These are phyloP conservation scores for Patellifolia procumbens DNA, from an alignment of 179 eudicot genomes.

Conservation along the genomic window DNA sequence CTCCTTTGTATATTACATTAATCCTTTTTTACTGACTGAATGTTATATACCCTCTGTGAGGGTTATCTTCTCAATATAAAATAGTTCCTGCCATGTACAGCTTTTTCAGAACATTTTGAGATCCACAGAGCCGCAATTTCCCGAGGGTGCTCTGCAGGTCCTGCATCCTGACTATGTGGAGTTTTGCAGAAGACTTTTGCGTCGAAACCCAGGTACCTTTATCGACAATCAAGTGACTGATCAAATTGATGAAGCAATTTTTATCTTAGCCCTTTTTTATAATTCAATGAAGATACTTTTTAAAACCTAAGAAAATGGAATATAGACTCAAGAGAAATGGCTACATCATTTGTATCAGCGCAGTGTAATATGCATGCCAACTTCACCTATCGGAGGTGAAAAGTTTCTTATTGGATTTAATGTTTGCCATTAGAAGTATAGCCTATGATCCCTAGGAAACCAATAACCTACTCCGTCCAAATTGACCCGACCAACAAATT, in stretches of 20 bases:
- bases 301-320: too few species aligned
- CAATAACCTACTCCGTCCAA: too few species aligned
- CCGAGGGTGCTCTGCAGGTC: conserved; percentile 43
- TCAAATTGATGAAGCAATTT: conserved; percentile 11
- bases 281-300: not conserved
- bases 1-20: not conserved
- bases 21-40: not conserved
- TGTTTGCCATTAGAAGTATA: not conserved
- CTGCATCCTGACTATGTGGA: conserved; percentile 50
- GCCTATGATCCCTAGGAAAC: too few species aligned
- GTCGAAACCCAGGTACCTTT: conserved; percentile 48
- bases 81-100: conserved; percentile 24
- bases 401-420: not conserved
- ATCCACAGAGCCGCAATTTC: conserved; percentile 44
- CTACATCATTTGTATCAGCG: not conserved
- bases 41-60: not conserved
- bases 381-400: not conserved
- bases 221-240: not conserved
- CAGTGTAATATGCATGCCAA: not conserved
- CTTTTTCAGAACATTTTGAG: conserved; percentile 52
- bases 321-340: not conserved
- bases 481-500: too few species aligned
- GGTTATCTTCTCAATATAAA: not conserved
- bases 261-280: not conserved
- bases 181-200: conserved; percentile 53